These are phyloP conservation scores for Fusarium sp. DNA, from an alignment of 2,329 filamentous ascomycete genomes.

Conservation along the genomic window DNA sequence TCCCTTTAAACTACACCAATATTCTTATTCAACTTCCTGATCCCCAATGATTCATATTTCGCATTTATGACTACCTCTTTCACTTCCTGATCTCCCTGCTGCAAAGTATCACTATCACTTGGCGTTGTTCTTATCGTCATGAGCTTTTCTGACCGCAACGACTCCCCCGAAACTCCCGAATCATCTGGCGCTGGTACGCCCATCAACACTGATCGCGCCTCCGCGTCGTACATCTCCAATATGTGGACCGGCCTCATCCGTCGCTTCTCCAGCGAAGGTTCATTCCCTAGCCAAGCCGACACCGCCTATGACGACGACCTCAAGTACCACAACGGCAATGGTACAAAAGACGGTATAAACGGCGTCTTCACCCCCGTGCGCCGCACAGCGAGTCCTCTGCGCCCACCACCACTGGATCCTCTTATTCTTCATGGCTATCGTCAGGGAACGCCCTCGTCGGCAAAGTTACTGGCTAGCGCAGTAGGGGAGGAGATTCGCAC, in stretches of 20 bases:
- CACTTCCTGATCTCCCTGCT: constrained; percentile 1
- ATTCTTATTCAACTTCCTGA: background rate
- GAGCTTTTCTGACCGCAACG: constrained; percentile 37
- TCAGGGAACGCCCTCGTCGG: constrained; percentile 66
- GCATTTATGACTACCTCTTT: background rate
- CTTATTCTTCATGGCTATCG: constrained; percentile 76
- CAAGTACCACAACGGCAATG: constrained; percentile 35
- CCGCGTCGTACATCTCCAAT: constrained; percentile 45
- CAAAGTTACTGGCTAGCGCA: constrained; percentile 74
- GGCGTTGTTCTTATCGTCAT: constrained; percentile 13
- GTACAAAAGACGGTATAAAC: constrained; percentile 64
- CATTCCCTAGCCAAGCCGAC: constrained; percentile 46
- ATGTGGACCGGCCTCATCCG: constrained; percentile 74
- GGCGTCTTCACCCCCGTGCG: constrained; percentile 63
- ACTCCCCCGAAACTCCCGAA: constrained; percentile 38
- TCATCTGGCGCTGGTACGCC: constrained; percentile 43
- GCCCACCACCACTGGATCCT: constrained; percentile 88
- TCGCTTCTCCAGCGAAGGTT: constrained; percentile 68
- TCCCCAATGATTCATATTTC: constrained; percentile 4
- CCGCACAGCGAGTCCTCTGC: constrained; percentile 80
- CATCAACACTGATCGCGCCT: constrained; percentile 37
- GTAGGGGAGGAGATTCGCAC: constrained; percentile 94
- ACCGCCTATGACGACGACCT: constrained; percentile 35
- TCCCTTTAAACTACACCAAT: background rate
- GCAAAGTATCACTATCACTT: background rate